Conservation (phyloP, 345 rosid species). For the Citrus australasica region DNA sequence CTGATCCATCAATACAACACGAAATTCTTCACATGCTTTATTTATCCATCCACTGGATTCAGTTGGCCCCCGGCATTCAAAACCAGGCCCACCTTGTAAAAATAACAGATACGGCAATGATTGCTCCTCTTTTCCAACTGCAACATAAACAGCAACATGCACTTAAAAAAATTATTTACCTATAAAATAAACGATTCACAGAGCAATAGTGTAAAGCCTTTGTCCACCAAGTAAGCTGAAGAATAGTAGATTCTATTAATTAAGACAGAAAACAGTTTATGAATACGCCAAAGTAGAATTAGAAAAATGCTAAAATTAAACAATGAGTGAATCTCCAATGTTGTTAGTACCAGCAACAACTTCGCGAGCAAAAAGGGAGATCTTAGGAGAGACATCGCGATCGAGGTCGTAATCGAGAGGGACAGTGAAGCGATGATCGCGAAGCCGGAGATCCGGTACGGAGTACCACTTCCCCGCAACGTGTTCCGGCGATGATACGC, state of each 20-base stretch:
- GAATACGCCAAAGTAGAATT: background rate
- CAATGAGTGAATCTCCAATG: background rate
- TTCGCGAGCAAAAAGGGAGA: conserved; percentile 80
- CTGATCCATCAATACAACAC: conserved; percentile 90
- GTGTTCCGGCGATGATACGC: conserved; percentile 38
- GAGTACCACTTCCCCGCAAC: conserved; percentile 62
- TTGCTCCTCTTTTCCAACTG: conserved; percentile 81
- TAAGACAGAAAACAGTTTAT: background rate
- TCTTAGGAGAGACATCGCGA: conserved; percentile 38
- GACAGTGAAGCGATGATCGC: conserved; percentile 71
- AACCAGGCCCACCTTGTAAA: conserved; percentile 97
- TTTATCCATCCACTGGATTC: conserved; percentile 84
- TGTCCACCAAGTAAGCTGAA: background rate
- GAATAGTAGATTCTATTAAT: background rate
- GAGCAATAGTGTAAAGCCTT: background rate
- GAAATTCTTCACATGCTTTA: conserved; percentile 85
- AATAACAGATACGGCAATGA: conserved; percentile 66
- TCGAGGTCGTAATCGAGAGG: conserved; percentile 67
- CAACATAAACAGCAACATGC: conserved; percentile 9
- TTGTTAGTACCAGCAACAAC: conserved; percentile 60
- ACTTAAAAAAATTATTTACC: background rate
- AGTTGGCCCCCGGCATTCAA: conserved; percentile 81
- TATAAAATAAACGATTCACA: background rate
- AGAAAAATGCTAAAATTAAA: background rate
- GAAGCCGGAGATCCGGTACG: conserved; percentile 78